phyloP scores from a whole-genome alignment of 495 filamentous ascomycete species.

The Durotheca rogersii region DNA sequence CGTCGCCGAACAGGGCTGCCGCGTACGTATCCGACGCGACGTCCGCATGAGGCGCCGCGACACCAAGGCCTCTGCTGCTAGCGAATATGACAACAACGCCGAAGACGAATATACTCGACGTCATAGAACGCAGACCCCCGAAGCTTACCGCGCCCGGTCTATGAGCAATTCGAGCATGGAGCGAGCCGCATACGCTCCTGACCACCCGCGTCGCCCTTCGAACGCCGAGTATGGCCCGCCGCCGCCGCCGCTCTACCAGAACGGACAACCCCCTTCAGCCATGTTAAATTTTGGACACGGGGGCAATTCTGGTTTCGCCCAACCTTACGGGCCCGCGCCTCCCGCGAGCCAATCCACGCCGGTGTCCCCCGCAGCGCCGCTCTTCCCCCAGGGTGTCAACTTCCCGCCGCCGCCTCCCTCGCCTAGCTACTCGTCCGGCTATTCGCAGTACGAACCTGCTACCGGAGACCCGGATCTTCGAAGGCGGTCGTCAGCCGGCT shows the following conservation, averaged over 20 bases:
- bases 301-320: constrained; percentile 26
- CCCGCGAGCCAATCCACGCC: constrained; percentile 33
- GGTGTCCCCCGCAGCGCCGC: constrained; percentile 31
- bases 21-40: constrained; percentile 93
- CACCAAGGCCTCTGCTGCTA: constrained; percentile 67
- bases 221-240: constrained; percentile 56
- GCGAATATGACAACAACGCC: constrained; percentile 63
- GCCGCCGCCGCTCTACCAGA: constrained; percentile 41
- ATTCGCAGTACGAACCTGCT: constrained; percentile 30
- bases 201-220: constrained; percentile 57
- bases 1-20: constrained; percentile 95
- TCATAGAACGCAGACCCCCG: constrained; percentile 60
- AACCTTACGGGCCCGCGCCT: constrained; percentile 29
- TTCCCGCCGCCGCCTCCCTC: constrained; percentile 31
- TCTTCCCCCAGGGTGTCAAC: constrained; percentile 25
- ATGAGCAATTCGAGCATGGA: constrained; percentile 71
- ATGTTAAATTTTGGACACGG: constrained; percentile 37
- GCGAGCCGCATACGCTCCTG: constrained; percentile 45
- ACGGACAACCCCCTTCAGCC: constrained; percentile 38
- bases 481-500: constrained; percentile 27
- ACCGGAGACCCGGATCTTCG: constrained; percentile 25
- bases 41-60: constrained; percentile 93
- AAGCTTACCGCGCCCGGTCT: constrained; percentile 68
- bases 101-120: constrained; percentile 64
- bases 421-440: constrained; percentile 26